A percentile compares a stretch with the other conserved stretches of the same genome.
These are phyloP conservation scores for Sphagnum fallax DNA, from an alignment of 228 moss, liverwort and hornwort species.

Conservation along the genomic window DNA sequence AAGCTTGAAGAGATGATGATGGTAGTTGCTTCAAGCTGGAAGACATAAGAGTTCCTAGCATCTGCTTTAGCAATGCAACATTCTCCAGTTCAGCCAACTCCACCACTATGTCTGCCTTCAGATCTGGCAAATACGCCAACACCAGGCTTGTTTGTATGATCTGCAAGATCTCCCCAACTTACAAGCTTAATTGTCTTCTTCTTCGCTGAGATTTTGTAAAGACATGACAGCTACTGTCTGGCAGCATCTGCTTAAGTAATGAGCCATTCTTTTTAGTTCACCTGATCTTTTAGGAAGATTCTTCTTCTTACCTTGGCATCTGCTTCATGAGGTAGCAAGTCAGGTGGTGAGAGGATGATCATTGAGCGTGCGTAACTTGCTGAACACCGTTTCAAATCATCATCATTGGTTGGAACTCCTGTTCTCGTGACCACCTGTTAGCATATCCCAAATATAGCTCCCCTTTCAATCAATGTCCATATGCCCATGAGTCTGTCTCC, in stretches of 20 bases:
- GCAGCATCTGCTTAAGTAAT: too few relatives aligned
- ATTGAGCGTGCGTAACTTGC: conserved; percentile 46
- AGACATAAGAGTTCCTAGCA: conserved; percentile 34
- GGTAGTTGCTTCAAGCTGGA: conserved; percentile 18
- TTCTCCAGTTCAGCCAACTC: conserved; percentile 47
- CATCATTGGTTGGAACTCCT: conserved; percentile 35
- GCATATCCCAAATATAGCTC: not conserved
- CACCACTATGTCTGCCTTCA: conserved; percentile 52
- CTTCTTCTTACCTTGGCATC: conserved; percentile 30
- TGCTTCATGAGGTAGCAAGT: conserved; percentile 33
- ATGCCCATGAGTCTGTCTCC: too few relatives aligned
- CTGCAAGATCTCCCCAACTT: conserved; percentile 12
- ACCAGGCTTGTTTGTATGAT: conserved; percentile 42
- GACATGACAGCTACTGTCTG: too few relatives aligned
- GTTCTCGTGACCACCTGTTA: conserved; percentile 42
- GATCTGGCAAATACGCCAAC: conserved; percentile 43
- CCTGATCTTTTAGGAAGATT: too few relatives aligned
- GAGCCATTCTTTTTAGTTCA: not conserved
- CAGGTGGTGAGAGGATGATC: conserved; percentile 40
- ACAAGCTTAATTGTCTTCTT: not conserved
- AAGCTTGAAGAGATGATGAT: conserved; percentile 8
- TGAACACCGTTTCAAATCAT: conserved; percentile 41
- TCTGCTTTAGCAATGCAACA: conserved; percentile 34
- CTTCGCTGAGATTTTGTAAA: too few relatives aligned
- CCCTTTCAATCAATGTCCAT: too few relatives aligned